phyloP scores from a whole-genome alignment of 208 protist species.

The Leishmania tarentolae region DNA sequence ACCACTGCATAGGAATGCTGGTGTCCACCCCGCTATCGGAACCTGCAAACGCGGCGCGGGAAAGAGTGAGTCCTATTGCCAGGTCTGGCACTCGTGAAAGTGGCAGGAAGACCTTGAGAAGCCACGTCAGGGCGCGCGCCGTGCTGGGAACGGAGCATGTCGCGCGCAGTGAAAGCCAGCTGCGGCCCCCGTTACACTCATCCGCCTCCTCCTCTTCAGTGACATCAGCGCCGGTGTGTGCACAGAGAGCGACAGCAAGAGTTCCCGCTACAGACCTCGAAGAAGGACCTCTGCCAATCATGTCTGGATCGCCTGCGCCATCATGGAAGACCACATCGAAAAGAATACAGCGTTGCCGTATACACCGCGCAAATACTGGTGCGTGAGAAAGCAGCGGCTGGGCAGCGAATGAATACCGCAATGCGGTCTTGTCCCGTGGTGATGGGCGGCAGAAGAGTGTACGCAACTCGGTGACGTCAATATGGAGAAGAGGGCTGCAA shows the following conservation, averaged over 20 bases:
- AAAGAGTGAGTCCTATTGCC: neutral
- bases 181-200: neutral
- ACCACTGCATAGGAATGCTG: neutral
- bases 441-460: neutral
- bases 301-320: neutral
- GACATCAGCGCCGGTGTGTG: neutral
- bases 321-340: slow-evolving; percentile 5
- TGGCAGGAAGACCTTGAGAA: neutral
- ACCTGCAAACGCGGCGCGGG: neutral
- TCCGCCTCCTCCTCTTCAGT: neutral
- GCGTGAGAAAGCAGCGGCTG: neutral
- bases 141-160: neutral
- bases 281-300: neutral
- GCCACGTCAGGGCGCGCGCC: neutral
- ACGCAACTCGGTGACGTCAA: neutral
- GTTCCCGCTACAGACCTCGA: neutral
- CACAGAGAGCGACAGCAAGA: neutral
- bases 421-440: neutral
- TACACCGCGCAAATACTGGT: slow-evolving; percentile 6
- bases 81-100: neutral
- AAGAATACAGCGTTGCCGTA: neutral
- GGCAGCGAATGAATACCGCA: neutral
- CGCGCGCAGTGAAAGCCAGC: neutral
- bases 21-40: neutral
- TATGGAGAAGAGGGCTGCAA: neutral